Evolutionary conservation across 2,329 filamentous ascomycete species (phyloP).

Genomic region (Phyllosticta citribraziliensis): DNA sequence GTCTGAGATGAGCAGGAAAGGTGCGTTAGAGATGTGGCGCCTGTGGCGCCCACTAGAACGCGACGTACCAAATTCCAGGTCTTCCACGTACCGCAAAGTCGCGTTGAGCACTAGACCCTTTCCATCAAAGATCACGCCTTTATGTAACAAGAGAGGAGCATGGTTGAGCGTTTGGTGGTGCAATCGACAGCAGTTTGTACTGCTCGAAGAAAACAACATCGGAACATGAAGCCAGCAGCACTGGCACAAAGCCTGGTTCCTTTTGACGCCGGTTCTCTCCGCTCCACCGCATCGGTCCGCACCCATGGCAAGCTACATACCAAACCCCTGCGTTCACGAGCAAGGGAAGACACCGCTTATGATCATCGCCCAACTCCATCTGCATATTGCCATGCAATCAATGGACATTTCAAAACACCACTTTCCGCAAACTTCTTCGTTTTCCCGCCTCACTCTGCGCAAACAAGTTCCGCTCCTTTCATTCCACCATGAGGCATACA

Average conservation of each 20-base stretch:
- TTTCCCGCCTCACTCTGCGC: too few relatives aligned
- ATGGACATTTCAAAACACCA: too few relatives aligned
- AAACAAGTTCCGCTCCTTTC: too few relatives aligned
- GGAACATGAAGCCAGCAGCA: not conserved
- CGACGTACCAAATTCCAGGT: not conserved
- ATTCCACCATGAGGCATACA: not conserved
- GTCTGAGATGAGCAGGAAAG: not conserved
- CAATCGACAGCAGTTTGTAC: not conserved
- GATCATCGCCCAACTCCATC: too few relatives aligned
- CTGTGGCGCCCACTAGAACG: too few relatives aligned
- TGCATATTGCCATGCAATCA: too few relatives aligned
- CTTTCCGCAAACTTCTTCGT: too few relatives aligned
- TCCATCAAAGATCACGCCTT: too few relatives aligned
- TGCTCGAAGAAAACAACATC: not conserved
- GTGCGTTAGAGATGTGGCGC: not conserved
- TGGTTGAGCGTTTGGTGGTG: not conserved
- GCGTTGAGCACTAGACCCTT: too few relatives aligned
- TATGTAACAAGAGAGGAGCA: not conserved
- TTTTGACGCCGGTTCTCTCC: not conserved
- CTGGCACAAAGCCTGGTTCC: not conserved
- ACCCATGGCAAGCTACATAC: not conserved
- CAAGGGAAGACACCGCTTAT: too few relatives aligned
- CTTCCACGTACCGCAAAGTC: too few relatives aligned
- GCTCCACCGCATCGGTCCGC: not conserved
- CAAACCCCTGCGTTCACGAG: not conserved